Evolutionary conservation across 257 asterid genomes (phyloP).

Genomic region (Solanum sitiens): DNA sequence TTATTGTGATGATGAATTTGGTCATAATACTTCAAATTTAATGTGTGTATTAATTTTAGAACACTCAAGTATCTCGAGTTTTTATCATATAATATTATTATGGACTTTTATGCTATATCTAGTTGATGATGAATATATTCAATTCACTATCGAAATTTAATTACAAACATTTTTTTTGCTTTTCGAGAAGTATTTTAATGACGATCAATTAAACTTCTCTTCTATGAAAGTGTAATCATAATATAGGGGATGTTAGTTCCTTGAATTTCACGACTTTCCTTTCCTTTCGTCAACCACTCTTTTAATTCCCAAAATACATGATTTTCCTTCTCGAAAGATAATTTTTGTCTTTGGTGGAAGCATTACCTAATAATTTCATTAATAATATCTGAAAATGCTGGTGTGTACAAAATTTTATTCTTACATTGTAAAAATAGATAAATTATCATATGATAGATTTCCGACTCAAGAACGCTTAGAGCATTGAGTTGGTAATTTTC

Average conservation of each 20-base stretch:
- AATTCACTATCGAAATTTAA: not conserved
- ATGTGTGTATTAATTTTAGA: not conserved
- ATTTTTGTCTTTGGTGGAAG: not conserved
- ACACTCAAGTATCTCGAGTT: not conserved
- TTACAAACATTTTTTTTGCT: not conserved
- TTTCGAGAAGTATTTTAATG: not conserved
- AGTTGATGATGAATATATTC: not conserved
- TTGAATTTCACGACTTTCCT: not conserved
- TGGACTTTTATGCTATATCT: not conserved
- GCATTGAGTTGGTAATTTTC: not conserved
- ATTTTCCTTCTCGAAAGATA: not conserved
- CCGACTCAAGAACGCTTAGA: not conserved
- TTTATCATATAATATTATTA: not conserved
- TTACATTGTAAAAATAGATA: not conserved
- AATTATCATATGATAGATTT: not conserved
- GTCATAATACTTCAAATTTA: not conserved
- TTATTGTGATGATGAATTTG: not conserved
- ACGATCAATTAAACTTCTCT: not conserved
- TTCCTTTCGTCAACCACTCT: not conserved
- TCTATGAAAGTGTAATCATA: not conserved
- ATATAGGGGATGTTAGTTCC: not conserved
- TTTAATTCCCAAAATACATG: not conserved
- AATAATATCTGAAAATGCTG: too few species aligned
- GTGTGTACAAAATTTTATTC: fast-evolving
- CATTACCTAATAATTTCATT: not conserved